Percentiles rank a stretch among this genome's conserved stretches.
phyloP scores from a whole-genome alignment of 192 early-diverging fungal genomes.

The Coemansia sp. region DNA sequence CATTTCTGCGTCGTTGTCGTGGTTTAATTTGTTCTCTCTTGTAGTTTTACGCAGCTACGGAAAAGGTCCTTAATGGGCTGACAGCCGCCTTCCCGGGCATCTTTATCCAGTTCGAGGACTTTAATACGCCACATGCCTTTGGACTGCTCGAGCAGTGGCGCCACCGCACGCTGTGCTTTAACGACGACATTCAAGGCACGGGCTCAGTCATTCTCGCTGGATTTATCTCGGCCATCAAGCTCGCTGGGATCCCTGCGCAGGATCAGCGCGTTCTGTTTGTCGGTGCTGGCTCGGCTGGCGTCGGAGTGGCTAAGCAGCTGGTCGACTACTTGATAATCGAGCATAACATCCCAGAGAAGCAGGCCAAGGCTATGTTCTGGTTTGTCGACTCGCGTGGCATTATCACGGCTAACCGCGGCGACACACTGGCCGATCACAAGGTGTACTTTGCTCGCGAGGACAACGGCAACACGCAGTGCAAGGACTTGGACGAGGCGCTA shows the following conservation, averaged over 20 bases:
- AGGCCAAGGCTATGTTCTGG: constrained; percentile 64
- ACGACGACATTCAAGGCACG: constrained; percentile 71
- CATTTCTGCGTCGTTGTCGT: neutral
- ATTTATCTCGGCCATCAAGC: constrained; percentile 85
- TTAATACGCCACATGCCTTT: constrained; percentile 91
- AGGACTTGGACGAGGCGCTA: constrained; percentile 70
- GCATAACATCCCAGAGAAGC: constrained; percentile 74
- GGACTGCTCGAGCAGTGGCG: constrained; percentile 82
- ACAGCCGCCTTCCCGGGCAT: constrained; percentile 67
- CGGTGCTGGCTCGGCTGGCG: constrained; percentile 92
- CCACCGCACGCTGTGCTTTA: constrained; percentile 81
- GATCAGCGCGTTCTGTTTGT: constrained; percentile 91
- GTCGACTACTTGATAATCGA: constrained; percentile 81
- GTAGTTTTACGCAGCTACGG: constrained; percentile 80
- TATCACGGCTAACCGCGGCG: constrained; percentile 86
- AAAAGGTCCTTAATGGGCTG: constrained; percentile 76
- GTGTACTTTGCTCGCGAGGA: constrained; percentile 86
- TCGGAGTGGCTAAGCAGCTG: constrained; percentile 93
- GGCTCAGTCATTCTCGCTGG: constrained; percentile 95
- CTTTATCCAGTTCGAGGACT: constrained; percentile 99
- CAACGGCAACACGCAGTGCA: constrained; percentile 76
- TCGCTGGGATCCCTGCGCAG: constrained; percentile 64
- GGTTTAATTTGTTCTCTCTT: neutral
- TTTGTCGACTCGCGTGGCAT: constrained; percentile 93
- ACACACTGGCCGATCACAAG: constrained; percentile 82